phyloP scores from a whole-genome alignment of 2,329 filamentous ascomycete species.

The Bipolaris sorokiniana region DNA sequence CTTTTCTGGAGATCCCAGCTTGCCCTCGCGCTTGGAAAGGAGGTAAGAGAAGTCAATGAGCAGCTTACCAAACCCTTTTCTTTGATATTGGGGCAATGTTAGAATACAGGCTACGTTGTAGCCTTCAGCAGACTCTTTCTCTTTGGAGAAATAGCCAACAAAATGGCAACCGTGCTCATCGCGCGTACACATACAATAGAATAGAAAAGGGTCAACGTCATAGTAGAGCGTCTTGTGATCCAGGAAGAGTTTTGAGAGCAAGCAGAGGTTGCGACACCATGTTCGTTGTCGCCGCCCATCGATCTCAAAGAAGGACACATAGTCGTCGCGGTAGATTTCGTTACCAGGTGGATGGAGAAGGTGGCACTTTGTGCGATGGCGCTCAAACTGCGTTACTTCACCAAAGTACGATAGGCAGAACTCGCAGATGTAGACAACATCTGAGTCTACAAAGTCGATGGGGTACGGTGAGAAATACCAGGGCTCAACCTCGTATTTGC shows the following conservation, averaged over 20 bases:
- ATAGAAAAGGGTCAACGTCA: conserved; percentile 98
- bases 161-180: conserved; percentile 91
- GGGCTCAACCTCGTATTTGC: conserved; percentile 86
- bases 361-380: conserved; percentile 89
- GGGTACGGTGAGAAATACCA: conserved; percentile 99
- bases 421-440: conserved; percentile 95
- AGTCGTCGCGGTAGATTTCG: conserved; percentile 95
- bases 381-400: conserved; percentile 77
- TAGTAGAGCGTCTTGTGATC: conserved; percentile 99
- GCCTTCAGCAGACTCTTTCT: conserved; percentile 94
- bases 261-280: conserved; percentile 94
- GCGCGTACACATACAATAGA: conserved; percentile 95
- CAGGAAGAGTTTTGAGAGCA: conserved; percentile 94
- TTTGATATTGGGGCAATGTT: conserved; percentile 93
- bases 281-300: conserved; percentile 92
- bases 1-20: conserved; percentile 95
- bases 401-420: conserved; percentile 94
- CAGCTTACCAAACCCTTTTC: conserved; percentile 89
- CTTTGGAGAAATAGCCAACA: conserved; percentile 98
- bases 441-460: conserved; percentile 82
- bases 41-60: conserved; percentile 98
- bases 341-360: conserved; percentile 93
- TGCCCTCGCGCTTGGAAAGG: conserved; percentile 91
- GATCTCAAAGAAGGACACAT: conserved; percentile 95
- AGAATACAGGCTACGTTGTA: conserved; percentile 99